Percentiles rank a stretch among this genome's conserved stretches.
These are phyloP conservation scores for Plasmopara viticola DNA, from an alignment of 352 stramenopile genomes.

Conservation along the genomic window DNA sequence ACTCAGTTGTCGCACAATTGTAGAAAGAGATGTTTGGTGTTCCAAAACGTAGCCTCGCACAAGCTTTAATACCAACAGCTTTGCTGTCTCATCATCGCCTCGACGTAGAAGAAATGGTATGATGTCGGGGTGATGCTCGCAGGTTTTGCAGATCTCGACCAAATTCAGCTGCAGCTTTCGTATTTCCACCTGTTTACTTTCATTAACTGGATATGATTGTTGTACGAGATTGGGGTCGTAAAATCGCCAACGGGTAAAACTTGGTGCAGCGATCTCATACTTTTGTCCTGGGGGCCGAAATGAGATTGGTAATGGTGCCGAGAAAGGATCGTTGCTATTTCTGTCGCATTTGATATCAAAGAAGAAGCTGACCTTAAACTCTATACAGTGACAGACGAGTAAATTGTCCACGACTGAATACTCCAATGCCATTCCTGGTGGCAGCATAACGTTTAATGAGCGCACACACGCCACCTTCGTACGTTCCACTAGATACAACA, in stretches of 20 bases:
- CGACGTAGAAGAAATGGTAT: constrained; percentile 60
- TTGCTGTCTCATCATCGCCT: constrained; percentile 38
- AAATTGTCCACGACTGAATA: constrained; percentile 82
- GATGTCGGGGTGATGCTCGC: constrained; percentile 54
- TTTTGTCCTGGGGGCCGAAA: constrained; percentile 30
- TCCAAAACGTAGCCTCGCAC: constrained; percentile 51
- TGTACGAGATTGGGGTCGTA: constrained; percentile 56
- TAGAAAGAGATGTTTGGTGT: constrained; percentile 30
- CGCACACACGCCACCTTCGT: constrained; percentile 67
- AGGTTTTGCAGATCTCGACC: constrained; percentile 44
- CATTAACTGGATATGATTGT: constrained; percentile 31
- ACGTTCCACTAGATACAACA: constrained; percentile 64
- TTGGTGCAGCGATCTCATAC: constrained; percentile 13
- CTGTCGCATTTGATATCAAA: constrained; percentile 70
- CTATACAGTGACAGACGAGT: constrained; percentile 73
- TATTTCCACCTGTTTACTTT: constrained; percentile 37
- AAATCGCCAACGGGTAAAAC: constrained; percentile 55
- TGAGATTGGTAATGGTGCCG: constrained; percentile 59
- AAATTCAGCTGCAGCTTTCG: constrained; percentile 72
- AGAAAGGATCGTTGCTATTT: constrained; percentile 59
- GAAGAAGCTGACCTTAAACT: constrained; percentile 75
- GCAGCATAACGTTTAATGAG: constrained; percentile 66
- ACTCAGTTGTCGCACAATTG: constrained; percentile 32
- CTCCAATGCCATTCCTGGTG: constrained; percentile 43
- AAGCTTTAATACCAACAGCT: constrained; percentile 42